Evolutionary conservation across 768 basidiomycete species (phyloP).

Genomic region (Podaxis sp.): DNA sequence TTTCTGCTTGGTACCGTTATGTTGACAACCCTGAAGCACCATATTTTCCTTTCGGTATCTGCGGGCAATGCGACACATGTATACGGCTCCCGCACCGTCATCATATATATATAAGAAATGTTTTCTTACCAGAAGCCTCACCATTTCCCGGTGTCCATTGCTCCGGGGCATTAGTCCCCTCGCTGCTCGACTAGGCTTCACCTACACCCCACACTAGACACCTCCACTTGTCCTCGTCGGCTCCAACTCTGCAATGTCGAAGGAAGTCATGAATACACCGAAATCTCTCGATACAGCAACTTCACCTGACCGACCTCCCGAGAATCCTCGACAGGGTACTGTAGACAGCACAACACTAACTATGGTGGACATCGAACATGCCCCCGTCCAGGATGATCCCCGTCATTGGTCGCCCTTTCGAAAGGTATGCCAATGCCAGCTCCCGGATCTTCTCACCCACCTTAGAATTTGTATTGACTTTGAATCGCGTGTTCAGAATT

Average conservation of each 20-base stretch:
- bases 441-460: not conserved
- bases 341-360: not conserved
- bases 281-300: not conserved
- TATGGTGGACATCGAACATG: conserved; percentile 49
- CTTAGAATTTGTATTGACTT: not conserved
- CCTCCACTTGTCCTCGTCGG: not conserved
- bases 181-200: not conserved
- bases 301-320: not conserved
- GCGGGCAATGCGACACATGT: not conserved
- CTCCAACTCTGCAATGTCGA: not conserved
- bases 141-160: not conserved
- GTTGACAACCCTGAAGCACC: not conserved
- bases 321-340: conserved; percentile 5
- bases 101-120: not conserved
- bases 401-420: conserved; percentile 54
- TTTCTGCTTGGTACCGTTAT: not conserved
- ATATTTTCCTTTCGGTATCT: not conserved
- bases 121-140: not conserved
- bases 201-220: not conserved
- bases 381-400: conserved; percentile 60
- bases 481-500: conserved; percentile 30
- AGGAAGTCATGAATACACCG: not conserved
- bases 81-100: not conserved
- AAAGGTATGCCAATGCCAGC: conserved; percentile 40
- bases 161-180: not conserved